Percentiles rank a stretch among this genome's conserved stretches.
phyloP scores from a whole-genome alignment of 257 asterid genomes.

The Solanum acaule region DNA sequence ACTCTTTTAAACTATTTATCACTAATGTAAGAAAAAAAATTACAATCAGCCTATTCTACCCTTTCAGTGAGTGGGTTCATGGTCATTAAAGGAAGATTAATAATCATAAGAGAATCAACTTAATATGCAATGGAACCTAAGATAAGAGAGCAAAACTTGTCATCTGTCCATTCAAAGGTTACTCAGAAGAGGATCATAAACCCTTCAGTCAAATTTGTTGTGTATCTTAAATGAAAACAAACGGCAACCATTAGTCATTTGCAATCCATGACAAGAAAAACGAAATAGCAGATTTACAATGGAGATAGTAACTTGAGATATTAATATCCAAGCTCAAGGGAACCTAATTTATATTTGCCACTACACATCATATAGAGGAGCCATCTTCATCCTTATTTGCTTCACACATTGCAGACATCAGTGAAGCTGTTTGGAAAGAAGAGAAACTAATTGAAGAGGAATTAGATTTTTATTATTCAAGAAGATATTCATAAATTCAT shows the following conservation, averaged over 20 bases:
- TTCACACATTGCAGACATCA: not conserved
- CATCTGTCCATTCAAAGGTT: not conserved
- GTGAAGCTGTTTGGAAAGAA: not conserved
- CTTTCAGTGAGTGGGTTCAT: not conserved
- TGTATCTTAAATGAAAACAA: not conserved
- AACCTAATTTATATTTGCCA: not conserved
- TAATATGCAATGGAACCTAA: not conserved
- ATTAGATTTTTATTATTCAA: too few relatives aligned
- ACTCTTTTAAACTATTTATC: not conserved
- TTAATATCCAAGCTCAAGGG: not conserved
- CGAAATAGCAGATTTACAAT: too few relatives aligned
- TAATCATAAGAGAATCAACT: not conserved
- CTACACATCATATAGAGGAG: not conserved
- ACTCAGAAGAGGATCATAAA: not conserved
- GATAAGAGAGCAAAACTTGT: not conserved
- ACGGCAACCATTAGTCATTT: not conserved
- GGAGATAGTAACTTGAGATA: not conserved
- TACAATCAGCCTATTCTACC: not conserved
- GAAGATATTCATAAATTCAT: not conserved
- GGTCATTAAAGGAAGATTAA: not conserved
- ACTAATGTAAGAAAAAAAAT: not conserved
- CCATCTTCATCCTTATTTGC: not conserved
- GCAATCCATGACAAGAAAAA: not conserved
- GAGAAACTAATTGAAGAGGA: not conserved
- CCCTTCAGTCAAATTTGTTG: not conserved